Base-by-base conservation (phyloP, 768 basidiomycete species). In the Psilocybe tampanensis region DNA sequence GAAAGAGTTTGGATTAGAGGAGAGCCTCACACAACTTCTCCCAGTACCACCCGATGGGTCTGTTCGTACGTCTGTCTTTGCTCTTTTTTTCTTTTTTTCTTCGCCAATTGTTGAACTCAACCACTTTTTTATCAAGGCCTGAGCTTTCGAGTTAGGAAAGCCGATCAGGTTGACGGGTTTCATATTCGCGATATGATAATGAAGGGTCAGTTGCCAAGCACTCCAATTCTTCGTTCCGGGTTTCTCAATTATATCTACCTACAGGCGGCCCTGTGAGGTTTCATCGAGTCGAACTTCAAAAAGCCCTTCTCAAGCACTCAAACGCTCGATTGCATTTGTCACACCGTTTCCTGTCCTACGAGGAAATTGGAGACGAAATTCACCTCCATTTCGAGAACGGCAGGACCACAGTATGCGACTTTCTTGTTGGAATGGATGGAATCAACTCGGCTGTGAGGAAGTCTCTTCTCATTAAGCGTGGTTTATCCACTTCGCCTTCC, bases 361-460 rank as follows among this genome's bases (percentile, higher is more conserved):
- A 69, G 11, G 56, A 73, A n/a, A 26, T 45, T 8, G 62, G 54
- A 0, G 60, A 64, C 1, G 64, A 65, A 23, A 68, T 76, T 8
- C 55, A 45, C 0, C 54, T 81, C 6, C 58, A 65, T 11, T 81
- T 81, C 52, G 52, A 66, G 0, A 74, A 80, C 19, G 77, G 73
- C 3, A 67, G 70, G 17, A 64, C 59, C 1, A 67, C 68, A 2
- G 58, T 58, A 0, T 76, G 75, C 32, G 78, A 81, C 51, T 52
- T 81, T 6, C 65, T 82, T 29, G 59, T 81, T 7, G 79, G 76
- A 1, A 70, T 75, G 9, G 80, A 81, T 56, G 80, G 80, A 1
- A 67, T 80, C 53, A 74, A 66, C 18, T 80, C 78, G 1, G 66
- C 61, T 21, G 64, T 70, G 3, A 58, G 66, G 3, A 66, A 56